Evolutionary conservation across 202 grass and related monocot genomes (phyloP).

Genomic region (Carex arenaria): DNA sequence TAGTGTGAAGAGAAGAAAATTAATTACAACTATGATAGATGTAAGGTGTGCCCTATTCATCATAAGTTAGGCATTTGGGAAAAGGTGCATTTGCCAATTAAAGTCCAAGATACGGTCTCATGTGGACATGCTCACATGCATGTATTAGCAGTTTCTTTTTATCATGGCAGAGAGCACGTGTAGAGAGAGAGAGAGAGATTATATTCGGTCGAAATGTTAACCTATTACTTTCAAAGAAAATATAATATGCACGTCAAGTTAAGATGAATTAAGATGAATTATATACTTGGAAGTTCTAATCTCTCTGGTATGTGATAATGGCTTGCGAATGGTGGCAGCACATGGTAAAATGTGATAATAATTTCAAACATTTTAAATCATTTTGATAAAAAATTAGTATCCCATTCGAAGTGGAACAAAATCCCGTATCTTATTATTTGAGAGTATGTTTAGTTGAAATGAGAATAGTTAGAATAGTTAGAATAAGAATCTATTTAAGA

Average conservation of each 20-base stretch:
- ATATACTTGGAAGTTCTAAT: neutral
- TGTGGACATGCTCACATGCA: neutral
- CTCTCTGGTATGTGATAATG: neutral
- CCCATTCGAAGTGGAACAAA: neutral
- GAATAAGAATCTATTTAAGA: too few species aligned
- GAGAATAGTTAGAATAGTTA: too few species aligned
- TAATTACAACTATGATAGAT: neutral
- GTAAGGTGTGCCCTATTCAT: neutral
- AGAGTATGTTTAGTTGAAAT: too few species aligned
- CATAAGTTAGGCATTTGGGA: slow-evolving; percentile 5
- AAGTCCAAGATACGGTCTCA: slow-evolving; percentile 8
- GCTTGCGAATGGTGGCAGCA: too few species aligned
- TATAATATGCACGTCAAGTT: neutral
- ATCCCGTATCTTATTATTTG: neutral
- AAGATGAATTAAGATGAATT: too few species aligned
- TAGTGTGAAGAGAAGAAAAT: neutral
- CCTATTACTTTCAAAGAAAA: neutral
- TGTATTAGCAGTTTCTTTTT: neutral
- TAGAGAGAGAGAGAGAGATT: neutral
- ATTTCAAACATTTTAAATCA: neutral
- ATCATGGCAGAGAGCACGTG: slow-evolving; percentile 2
- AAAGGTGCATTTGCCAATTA: neutral
- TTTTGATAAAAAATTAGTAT: neutral
- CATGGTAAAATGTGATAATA: neutral
- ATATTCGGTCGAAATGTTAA: neutral